Conservation (phyloP, 495 filamentous ascomycete genomes). For the Trichoderma virens region DNA sequence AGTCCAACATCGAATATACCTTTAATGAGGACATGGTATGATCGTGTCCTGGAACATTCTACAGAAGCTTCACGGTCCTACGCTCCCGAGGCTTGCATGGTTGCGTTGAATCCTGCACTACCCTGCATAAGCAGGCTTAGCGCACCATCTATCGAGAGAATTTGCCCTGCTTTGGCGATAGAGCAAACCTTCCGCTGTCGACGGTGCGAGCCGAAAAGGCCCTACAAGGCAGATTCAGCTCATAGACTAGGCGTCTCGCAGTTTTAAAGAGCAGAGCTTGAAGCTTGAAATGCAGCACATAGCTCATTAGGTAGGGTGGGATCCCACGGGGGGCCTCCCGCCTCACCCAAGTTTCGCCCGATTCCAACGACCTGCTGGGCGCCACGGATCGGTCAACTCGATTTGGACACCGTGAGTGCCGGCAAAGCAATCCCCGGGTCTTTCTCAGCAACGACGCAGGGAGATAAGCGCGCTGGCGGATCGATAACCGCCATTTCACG, state of each 20-base stretch:
- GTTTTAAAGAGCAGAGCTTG: not conserved
- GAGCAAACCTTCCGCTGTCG: not conserved
- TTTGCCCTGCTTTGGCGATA: not conserved
- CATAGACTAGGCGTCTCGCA: not conserved
- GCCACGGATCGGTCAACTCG: not conserved
- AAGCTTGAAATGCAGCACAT: not conserved
- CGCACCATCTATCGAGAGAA: no score
- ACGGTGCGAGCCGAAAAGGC: not conserved
- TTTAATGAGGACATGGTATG: not conserved
- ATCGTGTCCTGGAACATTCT: not conserved
- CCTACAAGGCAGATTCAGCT: not conserved
- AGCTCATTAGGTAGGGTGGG: not conserved
- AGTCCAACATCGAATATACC: not conserved
- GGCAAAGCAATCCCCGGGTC: not conserved
- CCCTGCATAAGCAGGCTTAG: no score
- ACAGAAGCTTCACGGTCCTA: not conserved
- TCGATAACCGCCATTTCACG: not conserved
- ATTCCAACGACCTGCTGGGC: not conserved
- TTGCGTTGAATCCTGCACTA: not conserved
- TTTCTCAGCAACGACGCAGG: not conserved
- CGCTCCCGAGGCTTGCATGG: not conserved
- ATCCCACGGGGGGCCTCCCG: not conserved
- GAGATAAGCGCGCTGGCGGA: not conserved
- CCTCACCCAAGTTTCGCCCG: not conserved
- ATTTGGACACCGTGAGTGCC: slow-evolving; percentile 3